phyloP scores from a whole-genome alignment of 768 basidiomycete genomes.

The Calocera cornea region DNA sequence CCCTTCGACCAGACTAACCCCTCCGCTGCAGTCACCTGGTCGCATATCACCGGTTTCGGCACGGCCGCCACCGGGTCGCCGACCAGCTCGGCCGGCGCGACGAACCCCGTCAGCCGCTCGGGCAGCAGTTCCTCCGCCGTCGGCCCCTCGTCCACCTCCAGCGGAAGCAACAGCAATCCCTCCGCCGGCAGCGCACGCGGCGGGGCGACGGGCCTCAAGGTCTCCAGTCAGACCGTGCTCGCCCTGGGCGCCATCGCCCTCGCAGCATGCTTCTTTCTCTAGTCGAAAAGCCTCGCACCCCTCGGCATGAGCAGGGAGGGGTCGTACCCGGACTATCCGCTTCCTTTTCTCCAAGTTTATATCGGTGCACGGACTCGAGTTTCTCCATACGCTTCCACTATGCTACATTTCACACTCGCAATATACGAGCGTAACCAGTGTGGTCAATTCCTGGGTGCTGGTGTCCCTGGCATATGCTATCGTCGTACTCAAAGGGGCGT shows the following conservation, averaged over 20 bases:
- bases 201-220: neutral
- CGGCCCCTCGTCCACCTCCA: neutral
- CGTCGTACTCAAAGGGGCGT: no score
- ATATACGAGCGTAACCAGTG: neutral
- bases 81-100: neutral
- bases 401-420: neutral
- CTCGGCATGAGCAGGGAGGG: neutral
- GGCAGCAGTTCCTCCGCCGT: neutral
- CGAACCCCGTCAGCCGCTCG: neutral
- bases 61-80: neutral
- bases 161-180: neutral
- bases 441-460: neutral
- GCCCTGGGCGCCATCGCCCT: neutral
- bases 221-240: neutral
- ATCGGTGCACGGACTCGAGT: neutral
- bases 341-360: neutral
- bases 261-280: neutral
- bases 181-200: neutral
- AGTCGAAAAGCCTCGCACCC: neutral
- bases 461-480: no score
- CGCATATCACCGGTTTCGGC: neutral
- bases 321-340: neutral
- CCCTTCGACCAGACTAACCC: slow-evolving; percentile 39
- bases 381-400: neutral
- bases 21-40: slow-evolving; percentile 14